These are phyloP conservation scores for Glycine latifolia DNA, from an alignment of 306 rosid genomes.

Conservation along the genomic window DNA sequence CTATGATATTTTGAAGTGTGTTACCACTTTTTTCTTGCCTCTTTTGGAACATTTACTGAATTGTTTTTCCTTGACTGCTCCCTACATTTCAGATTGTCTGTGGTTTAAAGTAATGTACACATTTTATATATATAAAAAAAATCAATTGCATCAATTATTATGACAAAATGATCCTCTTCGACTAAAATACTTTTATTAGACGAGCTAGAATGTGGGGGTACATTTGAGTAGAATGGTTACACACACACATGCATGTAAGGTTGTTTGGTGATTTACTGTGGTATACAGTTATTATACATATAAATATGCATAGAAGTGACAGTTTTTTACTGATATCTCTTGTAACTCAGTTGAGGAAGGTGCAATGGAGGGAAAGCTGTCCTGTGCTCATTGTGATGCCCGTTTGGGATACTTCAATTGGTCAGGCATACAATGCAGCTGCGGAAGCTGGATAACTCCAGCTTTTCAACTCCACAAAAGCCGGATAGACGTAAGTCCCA, in stretches of 20 bases:
- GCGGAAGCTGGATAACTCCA: constrained; percentile 99
- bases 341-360: constrained; percentile 89
- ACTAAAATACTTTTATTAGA: not conserved
- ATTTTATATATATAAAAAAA: not conserved
- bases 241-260: not conserved
- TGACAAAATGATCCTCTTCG: not conserved
- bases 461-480: constrained; percentile 95
- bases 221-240: constrained; percentile 16
- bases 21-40: constrained; percentile 12
- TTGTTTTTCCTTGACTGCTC: constrained; percentile 11
- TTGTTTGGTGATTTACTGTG: constrained; percentile 12
- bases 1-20: constrained; percentile 33
- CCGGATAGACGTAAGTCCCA: constrained; percentile 78
- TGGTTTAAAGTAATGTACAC: not conserved
- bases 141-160: not conserved
- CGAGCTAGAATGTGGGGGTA: too few relatives aligned
- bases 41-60: constrained; percentile 15
- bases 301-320: constrained; percentile 26
- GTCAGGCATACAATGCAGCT: constrained; percentile 96
- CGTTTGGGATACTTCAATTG: constrained; percentile 96
- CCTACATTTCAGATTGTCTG: not conserved
- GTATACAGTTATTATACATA: too few relatives aligned
- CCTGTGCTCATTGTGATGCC: constrained; percentile 87
- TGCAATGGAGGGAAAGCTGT: constrained; percentile 88
- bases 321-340: constrained; percentile 41